These are phyloP conservation scores for Leccinum pachyderme DNA, from an alignment of 1,284 basidiomycete genomes.

Conservation along the genomic window DNA sequence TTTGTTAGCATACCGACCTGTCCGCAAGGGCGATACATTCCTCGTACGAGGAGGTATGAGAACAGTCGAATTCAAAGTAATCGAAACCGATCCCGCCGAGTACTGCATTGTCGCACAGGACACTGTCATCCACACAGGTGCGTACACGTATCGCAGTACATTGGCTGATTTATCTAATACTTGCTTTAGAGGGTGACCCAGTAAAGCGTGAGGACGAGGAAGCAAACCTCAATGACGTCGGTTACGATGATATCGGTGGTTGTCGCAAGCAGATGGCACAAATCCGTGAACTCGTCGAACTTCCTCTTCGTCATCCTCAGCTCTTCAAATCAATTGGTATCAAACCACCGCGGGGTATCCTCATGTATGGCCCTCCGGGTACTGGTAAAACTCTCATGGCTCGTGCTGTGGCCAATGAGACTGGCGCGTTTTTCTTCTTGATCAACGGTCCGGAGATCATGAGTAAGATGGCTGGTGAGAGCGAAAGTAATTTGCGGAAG, in stretches of 20 bases:
- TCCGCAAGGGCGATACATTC: slow-evolving; percentile 98
- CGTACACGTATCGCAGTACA: slow-evolving; percentile 17
- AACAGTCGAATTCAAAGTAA: slow-evolving; percentile 98
- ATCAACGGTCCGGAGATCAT: slow-evolving; percentile 99
- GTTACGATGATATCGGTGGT: slow-evolving; percentile 99
- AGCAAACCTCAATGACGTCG: slow-evolving; percentile 93
- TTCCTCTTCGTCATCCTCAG: slow-evolving; percentile 97
- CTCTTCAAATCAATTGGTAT: slow-evolving; percentile 99
- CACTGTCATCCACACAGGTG: slow-evolving; percentile 91
- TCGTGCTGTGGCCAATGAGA: slow-evolving; percentile 98
- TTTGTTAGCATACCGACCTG: slow-evolving; percentile 79
- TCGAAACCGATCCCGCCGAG: slow-evolving; percentile 93
- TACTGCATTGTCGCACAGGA: slow-evolving; percentile 98
- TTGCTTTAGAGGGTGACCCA: slow-evolving; percentile 84
- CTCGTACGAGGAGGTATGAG: slow-evolving; percentile 97
- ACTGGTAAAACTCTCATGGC: slow-evolving; percentile 99
- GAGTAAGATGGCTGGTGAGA: slow-evolving; percentile 99
- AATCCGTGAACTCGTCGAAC: slow-evolving; percentile 98
- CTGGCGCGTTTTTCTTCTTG: slow-evolving; percentile 99
- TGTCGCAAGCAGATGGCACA: slow-evolving; percentile 99
- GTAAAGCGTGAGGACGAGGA: slow-evolving; percentile 99
- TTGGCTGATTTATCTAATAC: slow-evolving; percentile 14
- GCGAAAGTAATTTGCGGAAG: slow-evolving; percentile 95
- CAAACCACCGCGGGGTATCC: slow-evolving; percentile 97
- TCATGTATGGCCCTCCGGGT: slow-evolving; percentile 96